Conservation (phyloP, 257 asterid species). For the Solanum sparsipilum region DNA sequence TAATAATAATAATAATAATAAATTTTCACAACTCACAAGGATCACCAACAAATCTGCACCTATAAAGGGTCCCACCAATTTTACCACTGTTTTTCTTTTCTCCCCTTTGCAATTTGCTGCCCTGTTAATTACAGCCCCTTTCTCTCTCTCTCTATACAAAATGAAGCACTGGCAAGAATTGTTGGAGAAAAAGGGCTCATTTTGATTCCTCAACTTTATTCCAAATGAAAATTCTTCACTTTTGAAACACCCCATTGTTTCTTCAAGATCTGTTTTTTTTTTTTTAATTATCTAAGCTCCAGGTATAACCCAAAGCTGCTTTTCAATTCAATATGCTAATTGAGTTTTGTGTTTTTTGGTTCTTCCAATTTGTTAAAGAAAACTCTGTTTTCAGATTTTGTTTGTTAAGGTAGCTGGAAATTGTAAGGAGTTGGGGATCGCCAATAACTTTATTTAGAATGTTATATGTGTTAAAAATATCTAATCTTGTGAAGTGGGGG, state of each 20-base stretch:
- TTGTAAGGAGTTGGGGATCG: neutral
- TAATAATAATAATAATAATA: too few relatives aligned
- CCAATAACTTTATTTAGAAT: neutral
- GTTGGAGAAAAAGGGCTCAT: conserved; percentile 8
- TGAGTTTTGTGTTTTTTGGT: neutral
- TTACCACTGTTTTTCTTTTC: neutral
- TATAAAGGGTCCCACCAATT: conserved; percentile 44
- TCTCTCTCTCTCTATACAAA: conserved; percentile 14
- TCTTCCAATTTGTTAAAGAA: neutral
- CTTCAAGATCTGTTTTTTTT: conserved; percentile 44
- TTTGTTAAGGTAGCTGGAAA: neutral
- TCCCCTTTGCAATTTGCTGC: neutral
- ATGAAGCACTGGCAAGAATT: conserved; percentile 33
- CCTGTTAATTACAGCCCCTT: conserved; percentile 4
- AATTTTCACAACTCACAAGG: conserved; percentile 10
- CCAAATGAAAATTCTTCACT: conserved; percentile 16
- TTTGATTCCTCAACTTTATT: conserved; percentile 16
- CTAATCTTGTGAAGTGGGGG: neutral
- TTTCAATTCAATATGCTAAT: neutral
- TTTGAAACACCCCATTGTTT: conserved; percentile 7
- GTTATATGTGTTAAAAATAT: neutral
- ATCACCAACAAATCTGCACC: conserved; percentile 57
- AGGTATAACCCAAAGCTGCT: conserved; percentile 11
- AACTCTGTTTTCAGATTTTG: neutral
- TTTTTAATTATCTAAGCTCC: neutral